Evolutionary conservation across 805 yeast genomes (phyloP), one percentile per base, ranked within the genome.

Genomic region (Kodamaea leandrae): DNA sequence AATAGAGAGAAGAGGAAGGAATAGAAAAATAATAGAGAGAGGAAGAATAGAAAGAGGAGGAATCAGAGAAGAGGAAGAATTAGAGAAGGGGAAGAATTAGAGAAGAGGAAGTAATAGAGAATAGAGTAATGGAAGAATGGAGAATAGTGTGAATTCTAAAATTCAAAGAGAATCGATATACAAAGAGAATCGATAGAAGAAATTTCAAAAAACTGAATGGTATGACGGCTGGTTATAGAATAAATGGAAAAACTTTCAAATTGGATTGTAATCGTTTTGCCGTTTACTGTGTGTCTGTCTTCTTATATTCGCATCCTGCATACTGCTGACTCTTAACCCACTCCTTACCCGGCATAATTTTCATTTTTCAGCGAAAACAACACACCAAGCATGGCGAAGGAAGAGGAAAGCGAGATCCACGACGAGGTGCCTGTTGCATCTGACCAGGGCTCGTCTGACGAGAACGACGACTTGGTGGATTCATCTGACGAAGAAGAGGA

Each of bases 401-500:
- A 62, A 39, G 68, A 61, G 45, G 71, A 67, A 48, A 50, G 54
- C 18, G 72, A 68, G 48, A 65, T 66, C 46, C 59, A 58, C 32
- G 64, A 63, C 40, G 61, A 62, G 36, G 60, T 50, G 14, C 53
- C 60, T 10, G 13, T 60, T 57, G 39, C 55, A 53, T 34, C 37
- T 9, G 37, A 24, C 16, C 25, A 23, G 43, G 45, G 54, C 32
- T 59, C 68, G n/a, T 21, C 25, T 10, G n/a, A n/a, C n/a, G n/a
- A n/a, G 18, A 30, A 30, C 33, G 58, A 56, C 36, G 72, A 67
- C 42, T 51, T 68, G 14, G 74, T 75, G 46, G 93, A 58, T 32
- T 64, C 86, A 51, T 85, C 95, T 7, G 97, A 90, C 46, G 97
- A 89, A 29, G 96, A 86, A 6, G 95, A 86, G 26, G 90, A 83